Evolutionary conservation across 306 rosid genomes (phyloP).

Genomic region (Arachis stenosperma): DNA sequence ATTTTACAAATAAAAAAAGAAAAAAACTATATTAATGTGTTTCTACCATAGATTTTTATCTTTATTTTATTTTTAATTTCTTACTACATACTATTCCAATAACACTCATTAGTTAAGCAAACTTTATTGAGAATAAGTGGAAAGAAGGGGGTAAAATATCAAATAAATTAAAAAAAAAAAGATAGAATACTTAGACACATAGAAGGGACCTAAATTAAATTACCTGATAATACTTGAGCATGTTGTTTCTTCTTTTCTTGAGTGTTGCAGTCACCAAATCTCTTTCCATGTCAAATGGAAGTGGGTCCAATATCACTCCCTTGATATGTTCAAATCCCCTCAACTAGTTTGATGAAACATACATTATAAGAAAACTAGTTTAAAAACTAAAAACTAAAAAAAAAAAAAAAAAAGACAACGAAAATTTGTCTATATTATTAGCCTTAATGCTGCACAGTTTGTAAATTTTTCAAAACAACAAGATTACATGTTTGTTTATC

Average conservation of each 20-base stretch:
- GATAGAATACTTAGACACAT: conserved; percentile 34
- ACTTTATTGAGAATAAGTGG: not conserved
- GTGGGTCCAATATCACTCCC: conserved; percentile 69
- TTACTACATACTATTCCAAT: too few relatives aligned
- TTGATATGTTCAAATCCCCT: conserved; percentile 76
- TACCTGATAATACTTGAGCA: conserved; percentile 77
- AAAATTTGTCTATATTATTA: not conserved
- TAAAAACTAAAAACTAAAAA: not conserved
- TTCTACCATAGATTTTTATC: too few relatives aligned
- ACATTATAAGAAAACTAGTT: not conserved
- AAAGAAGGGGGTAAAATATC: not conserved
- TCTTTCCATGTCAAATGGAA: conserved; percentile 73
- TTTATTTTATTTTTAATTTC: too few relatives aligned
- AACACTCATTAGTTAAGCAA: not conserved
- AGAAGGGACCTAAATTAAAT: not conserved
- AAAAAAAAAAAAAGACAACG: not conserved
- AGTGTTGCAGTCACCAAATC: conserved; percentile 85
- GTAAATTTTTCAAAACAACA: not conserved
- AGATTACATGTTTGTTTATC: not conserved
- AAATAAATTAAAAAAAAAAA: not conserved
- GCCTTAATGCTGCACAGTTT: not conserved
- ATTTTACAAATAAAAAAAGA: too few relatives aligned
- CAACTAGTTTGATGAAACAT: conserved; percentile 53
- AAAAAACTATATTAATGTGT: too few relatives aligned
- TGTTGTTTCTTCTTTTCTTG: conserved; percentile 75